Evolutionary conservation across 345 rosid species (phyloP), one percentile per base, ranked within the genome.

Genomic region (Odontarrhena argentea): DNA sequence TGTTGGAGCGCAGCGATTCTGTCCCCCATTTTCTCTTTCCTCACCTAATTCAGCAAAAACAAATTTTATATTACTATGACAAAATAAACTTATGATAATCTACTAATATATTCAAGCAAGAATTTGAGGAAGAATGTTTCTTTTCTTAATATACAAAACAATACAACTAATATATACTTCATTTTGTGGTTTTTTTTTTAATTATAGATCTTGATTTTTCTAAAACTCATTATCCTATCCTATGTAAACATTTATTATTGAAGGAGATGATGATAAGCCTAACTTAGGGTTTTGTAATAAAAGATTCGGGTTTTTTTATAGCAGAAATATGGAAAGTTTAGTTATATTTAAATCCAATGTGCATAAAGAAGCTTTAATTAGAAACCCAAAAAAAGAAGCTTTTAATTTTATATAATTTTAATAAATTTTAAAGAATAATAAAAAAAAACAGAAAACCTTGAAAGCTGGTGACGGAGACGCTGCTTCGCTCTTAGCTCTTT

Each of bases 11-110:
- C 91, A 81, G 97, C 93, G 90, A 95, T 95, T 91, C 96, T 88
- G 97, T 95, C 99, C 85, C 97, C 97, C 96, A 87, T 89, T 84
- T 95, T 95, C 87, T 88, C 97, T 85, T 91, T 95, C 82, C 91
- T 88, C 83, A 84, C 99, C 99, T 95, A 76, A 73, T 68, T 76
- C 65, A 61, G 49, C 74, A 70, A 65, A 45, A 32, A 25, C 15
- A 28, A 42, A 59, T 18, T 46, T 26, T 0, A 35, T 11, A 44
- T 4, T 35, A 37, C 38, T 63, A 0, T 52, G 32, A 9, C 4
- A 50, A 60, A 5, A 7, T 22, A 36, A 45, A 26, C 57, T 44
- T 43, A 32, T 18, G 41, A 55, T 54, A 41, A 63, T 57, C 2
- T 18, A 37, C 45, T 48, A 13, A 56, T 64, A 56, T 64, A 32